Percentiles rank a stretch among this genome's conserved stretches.
These are phyloP conservation scores for Dentipellis sp. DNA, from an alignment of 768 basidiomycete genomes.

Conservation along the genomic window DNA sequence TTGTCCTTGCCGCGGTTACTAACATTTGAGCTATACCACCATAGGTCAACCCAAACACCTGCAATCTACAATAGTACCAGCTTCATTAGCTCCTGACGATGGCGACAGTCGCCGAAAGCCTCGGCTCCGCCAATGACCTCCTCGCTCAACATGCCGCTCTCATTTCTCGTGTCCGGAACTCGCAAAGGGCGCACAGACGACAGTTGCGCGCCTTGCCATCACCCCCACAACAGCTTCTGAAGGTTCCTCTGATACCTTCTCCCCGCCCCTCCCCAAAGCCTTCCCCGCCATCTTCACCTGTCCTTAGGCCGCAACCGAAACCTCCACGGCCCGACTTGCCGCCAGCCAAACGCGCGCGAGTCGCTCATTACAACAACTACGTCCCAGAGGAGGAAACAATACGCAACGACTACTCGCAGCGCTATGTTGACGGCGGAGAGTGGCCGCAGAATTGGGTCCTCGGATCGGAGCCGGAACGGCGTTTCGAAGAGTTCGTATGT, in stretches of 20 bases:
- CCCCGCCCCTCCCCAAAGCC: slow-evolving; percentile 39
- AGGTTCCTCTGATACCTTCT: slow-evolving; percentile 20
- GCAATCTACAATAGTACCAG: neutral
- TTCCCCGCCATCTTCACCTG: slow-evolving; percentile 36
- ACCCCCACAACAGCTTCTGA: slow-evolving; percentile 28
- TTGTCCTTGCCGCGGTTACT: neutral
- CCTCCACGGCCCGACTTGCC: slow-evolving; percentile 43
- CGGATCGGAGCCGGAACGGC: slow-evolving; percentile 77
- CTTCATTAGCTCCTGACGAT: neutral
- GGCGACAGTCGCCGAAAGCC: slow-evolving; percentile 29
- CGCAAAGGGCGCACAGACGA: slow-evolving; percentile 49
- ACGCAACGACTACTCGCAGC: slow-evolving; percentile 87
- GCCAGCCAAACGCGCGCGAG: slow-evolving; percentile 66
- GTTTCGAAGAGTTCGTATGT: slow-evolving; percentile 89
- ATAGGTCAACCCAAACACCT: neutral
- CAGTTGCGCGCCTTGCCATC: slow-evolving; percentile 48
- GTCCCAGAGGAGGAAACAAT: slow-evolving; percentile 94
- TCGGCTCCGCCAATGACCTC: slow-evolving; percentile 55
- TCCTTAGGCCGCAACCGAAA: slow-evolving; percentile 24
- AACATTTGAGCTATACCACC: neutral
- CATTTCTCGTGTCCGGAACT: slow-evolving; percentile 41
- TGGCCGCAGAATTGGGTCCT: slow-evolving; percentile 94
- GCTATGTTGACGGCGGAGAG: slow-evolving; percentile 85
- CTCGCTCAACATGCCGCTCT: slow-evolving; percentile 55
- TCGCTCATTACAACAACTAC: slow-evolving; percentile 69